These are phyloP conservation scores for Pseudocercospora fuligena DNA, from an alignment of 2,329 filamentous ascomycete species.

Conservation along the genomic window DNA sequence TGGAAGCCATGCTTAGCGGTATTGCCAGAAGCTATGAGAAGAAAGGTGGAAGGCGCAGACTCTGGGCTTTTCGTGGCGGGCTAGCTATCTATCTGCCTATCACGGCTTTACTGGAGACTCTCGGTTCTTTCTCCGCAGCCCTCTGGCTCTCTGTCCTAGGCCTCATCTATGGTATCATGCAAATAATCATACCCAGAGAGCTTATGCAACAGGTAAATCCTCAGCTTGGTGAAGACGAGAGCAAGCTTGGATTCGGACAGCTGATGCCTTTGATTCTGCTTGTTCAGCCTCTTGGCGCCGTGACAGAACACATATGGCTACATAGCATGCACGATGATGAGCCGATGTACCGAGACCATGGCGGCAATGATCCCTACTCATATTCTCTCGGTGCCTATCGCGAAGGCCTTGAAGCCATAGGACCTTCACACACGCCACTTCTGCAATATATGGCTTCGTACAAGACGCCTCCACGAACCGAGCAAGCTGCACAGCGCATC, in stretches of 20 bases:
- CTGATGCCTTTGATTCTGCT: slow-evolving; percentile 34
- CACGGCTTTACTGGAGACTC: slow-evolving; percentile 26
- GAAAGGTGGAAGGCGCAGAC: slow-evolving; percentile 6
- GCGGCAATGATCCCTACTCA: slow-evolving; percentile 16
- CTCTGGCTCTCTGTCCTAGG: slow-evolving; percentile 32
- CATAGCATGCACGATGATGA: slow-evolving; percentile 15
- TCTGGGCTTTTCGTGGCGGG: slow-evolving; percentile 21
- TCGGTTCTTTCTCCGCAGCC: slow-evolving; percentile 33
- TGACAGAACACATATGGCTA: slow-evolving; percentile 27
- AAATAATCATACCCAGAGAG: slow-evolving; percentile 31
- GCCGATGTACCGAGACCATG: slow-evolving; percentile 15
- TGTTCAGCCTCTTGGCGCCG: slow-evolving; percentile 32
- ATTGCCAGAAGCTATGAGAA: slow-evolving; percentile 22
- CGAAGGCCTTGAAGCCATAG: neutral
- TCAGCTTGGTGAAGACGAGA: slow-evolving; percentile 12
- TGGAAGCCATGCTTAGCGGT: slow-evolving; percentile 23
- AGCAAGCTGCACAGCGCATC: slow-evolving; percentile 17
- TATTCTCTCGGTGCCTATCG: slow-evolving; percentile 8
- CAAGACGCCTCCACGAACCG: slow-evolving; percentile 13
- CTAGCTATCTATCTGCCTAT: slow-evolving; percentile 23
- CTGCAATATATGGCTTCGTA: slow-evolving; percentile 26
- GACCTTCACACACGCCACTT: slow-evolving; percentile 13
- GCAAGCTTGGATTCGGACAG: slow-evolving; percentile 32
- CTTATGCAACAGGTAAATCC: slow-evolving; percentile 20
- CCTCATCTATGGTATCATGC: slow-evolving; percentile 33